A percentile compares a stretch with the other conserved stretches of the same genome.
phyloP scores from a whole-genome alignment of 1,139 yeast species.

The Kazachstania sp. region DNA sequence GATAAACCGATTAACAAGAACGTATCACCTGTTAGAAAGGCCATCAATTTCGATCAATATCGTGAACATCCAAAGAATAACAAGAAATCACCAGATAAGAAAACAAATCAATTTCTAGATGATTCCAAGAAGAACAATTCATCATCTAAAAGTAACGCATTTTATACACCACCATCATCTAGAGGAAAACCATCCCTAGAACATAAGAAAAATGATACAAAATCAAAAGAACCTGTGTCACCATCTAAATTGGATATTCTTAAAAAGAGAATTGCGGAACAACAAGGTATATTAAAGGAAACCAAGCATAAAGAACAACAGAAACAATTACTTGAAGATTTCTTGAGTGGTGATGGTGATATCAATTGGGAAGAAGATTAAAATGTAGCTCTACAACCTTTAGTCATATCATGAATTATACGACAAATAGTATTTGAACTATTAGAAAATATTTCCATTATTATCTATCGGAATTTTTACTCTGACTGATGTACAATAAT shows the following conservation, averaged over 20 bases:
- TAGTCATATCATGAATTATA: conserved; percentile 17
- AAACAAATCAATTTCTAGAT: neutral
- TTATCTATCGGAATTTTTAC: no score
- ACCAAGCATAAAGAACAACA: conserved; percentile 24
- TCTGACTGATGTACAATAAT: neutral
- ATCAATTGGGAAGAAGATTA: conserved; percentile 26
- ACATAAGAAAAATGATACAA: neutral
- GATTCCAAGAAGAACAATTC: neutral
- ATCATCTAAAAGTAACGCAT: neutral
- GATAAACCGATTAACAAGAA: neutral
- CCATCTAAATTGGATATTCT: conserved; percentile 12
- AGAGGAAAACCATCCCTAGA: neutral
- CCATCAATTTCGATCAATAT: neutral
- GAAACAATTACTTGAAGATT: conserved; percentile 21
- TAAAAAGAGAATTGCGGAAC: conserved; percentile 28
- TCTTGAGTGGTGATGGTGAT: conserved; percentile 22
- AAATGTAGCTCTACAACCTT: neutral
- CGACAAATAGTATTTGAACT: no score
- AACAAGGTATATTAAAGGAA: conserved; percentile 17
- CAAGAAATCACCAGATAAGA: neutral
- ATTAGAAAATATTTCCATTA: no score
- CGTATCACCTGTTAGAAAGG: neutral
- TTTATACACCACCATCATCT: conserved; percentile 1
- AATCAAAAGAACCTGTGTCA: neutral
- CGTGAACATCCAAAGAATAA: neutral